These are phyloP conservation scores for Auricularia sp. DNA, from an alignment of 768 basidiomycete genomes.

Conservation along the genomic window DNA sequence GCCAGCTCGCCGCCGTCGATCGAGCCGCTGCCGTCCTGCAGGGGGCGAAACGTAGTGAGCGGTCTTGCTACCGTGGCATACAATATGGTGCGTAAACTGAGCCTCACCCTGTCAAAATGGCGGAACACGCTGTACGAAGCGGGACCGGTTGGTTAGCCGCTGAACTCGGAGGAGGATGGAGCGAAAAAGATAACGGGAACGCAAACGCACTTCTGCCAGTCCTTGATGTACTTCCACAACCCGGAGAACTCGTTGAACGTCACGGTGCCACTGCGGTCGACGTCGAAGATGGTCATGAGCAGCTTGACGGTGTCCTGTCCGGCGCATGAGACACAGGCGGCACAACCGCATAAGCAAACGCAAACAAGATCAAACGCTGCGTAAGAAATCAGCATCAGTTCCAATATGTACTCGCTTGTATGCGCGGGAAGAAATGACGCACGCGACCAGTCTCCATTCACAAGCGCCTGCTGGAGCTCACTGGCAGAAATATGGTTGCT, in stretches of 20 bases:
- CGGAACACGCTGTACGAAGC: constrained; percentile 9
- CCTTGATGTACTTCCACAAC: constrained; percentile 78
- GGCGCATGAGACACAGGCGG: constrained; percentile 25
- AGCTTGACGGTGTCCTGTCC: constrained; percentile 82
- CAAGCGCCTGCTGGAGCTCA: constrained; percentile 46
- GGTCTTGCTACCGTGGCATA: too few relatives aligned
- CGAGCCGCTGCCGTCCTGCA: constrained; percentile 64
- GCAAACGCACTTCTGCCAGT: constrained; percentile 47
- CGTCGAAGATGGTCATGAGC: constrained; percentile 74
- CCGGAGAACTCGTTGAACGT: constrained; percentile 66
- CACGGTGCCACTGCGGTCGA: constrained; percentile 67
- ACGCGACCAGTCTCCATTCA: constrained; percentile 71
- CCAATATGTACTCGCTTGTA: too few relatives aligned
- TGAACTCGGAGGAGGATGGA: not conserved
- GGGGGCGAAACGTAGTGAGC: too few relatives aligned
- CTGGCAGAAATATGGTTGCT: constrained; percentile 46
- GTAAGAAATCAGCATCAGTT: not conserved
- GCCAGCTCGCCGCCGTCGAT: constrained; percentile 63
- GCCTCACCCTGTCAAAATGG: constrained; percentile 4
- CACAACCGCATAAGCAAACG: not conserved
- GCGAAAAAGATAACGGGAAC: too few relatives aligned
- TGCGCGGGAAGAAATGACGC: constrained; percentile 16
- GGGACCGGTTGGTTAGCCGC: not conserved
- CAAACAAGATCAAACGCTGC: not conserved
- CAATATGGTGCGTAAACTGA: too few relatives aligned